A percentile compares a stretch with the other conserved stretches of the same genome.
Conservation (phyloP, 371 early-diverging fungal genomes). For the Homolaphlyctis polyrhiza region DNA sequence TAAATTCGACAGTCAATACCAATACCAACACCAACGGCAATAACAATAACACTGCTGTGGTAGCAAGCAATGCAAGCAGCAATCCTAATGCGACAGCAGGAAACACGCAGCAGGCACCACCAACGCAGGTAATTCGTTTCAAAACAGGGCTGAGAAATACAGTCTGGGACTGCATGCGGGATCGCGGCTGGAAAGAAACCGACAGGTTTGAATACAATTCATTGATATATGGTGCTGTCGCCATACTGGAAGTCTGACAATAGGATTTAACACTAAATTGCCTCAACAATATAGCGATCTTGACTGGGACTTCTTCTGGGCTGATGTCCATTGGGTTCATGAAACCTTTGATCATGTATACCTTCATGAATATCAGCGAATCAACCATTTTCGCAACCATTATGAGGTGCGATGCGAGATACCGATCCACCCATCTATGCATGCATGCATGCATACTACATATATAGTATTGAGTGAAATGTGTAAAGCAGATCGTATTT, state of each 20-base stretch:
- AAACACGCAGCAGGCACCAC: background rate
- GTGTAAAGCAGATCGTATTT: too few species aligned
- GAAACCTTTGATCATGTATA: slow-evolving; percentile 51
- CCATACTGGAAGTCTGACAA: background rate
- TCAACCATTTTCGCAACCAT: slow-evolving; percentile 58
- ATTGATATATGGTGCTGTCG: too few species aligned
- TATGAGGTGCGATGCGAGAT: slow-evolving; percentile 38
- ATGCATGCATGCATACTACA: too few species aligned
- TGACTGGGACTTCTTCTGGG: slow-evolving; percentile 58
- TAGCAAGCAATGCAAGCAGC: background rate
- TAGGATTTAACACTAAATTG: background rate
- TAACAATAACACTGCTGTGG: background rate
- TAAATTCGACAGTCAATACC: background rate
- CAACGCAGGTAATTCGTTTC: slow-evolving; percentile 25
- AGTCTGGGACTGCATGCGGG: slow-evolving; percentile 46
- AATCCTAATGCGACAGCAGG: too few species aligned
- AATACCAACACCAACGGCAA: background rate
- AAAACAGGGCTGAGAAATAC: slow-evolving; percentile 45
- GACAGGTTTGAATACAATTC: slow-evolving; percentile 26
- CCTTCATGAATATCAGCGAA: slow-evolving; percentile 45
- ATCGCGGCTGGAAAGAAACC: slow-evolving; percentile 53
- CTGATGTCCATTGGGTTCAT: slow-evolving; percentile 58
- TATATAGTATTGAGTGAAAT: too few species aligned
- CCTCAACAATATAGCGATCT: slow-evolving; percentile 23
- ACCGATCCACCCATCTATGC: too few species aligned